These are phyloP conservation scores for Santalum album DNA, from an alignment of 164 flowering plant genomes.

Conservation along the genomic window DNA sequence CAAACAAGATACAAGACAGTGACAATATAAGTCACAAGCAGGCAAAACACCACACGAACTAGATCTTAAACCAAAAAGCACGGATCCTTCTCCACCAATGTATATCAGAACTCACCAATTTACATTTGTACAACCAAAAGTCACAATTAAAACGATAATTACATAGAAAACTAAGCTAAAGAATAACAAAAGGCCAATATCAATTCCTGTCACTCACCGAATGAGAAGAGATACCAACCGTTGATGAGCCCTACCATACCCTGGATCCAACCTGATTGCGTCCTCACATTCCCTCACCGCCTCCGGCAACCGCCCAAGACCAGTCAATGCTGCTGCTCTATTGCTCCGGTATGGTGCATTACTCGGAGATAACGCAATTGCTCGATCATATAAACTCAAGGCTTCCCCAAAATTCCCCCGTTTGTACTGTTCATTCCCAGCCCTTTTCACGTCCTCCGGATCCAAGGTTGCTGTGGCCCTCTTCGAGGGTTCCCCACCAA, in stretches of 20 bases:
- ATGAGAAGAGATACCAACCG: conserved; percentile 27
- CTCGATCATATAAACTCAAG: conserved; percentile 24
- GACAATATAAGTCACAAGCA: not conserved
- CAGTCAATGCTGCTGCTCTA: conserved; percentile 31
- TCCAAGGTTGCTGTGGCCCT: conserved; percentile 9
- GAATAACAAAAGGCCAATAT: not conserved
- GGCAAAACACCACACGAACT: not conserved
- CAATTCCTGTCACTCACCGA: conserved; percentile 13
- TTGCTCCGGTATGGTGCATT: conserved; percentile 30
- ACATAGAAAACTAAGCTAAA: no score
- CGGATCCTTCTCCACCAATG: no score
- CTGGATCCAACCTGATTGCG: conserved; percentile 33
- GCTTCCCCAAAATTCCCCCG: conserved; percentile 27
- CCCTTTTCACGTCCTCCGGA: conserved; percentile 31
- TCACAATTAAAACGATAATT: no score
- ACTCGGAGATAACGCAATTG: conserved; percentile 23
- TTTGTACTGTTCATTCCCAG: conserved; percentile 28
- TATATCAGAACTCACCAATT: no score
- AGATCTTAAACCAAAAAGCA: no score
- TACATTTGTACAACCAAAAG: no score
- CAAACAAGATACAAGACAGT: not conserved
- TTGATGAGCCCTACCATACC: conserved; percentile 27
- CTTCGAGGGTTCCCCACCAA: conserved; percentile 5
- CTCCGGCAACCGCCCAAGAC: conserved; percentile 26
- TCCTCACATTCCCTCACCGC: conserved; percentile 38